Conservation (phyloP, 2,329 filamentous ascomycete species). For the Cytospora schulzeri region DNA sequence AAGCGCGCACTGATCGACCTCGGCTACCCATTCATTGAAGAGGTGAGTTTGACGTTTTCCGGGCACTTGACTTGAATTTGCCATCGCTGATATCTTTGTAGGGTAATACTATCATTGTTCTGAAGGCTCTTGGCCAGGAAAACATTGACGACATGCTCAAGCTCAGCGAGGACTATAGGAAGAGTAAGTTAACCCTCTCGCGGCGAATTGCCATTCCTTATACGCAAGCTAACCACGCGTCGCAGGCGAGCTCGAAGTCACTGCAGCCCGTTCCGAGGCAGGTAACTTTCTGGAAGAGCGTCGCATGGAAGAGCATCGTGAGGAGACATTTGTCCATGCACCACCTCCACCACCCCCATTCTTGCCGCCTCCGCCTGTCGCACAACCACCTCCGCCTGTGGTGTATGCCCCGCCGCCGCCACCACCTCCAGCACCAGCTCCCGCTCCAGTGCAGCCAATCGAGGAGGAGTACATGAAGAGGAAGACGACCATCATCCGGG, state of each 20-base stretch:
- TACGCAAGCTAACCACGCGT: conserved; percentile 5
- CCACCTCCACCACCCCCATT: conserved; percentile 32
- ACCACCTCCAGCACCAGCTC: conserved; percentile 38
- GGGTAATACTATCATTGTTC: conserved; percentile 80
- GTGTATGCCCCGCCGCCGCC: conserved; percentile 31
- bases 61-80: not conserved
- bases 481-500: conserved; percentile 50
- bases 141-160: conserved; percentile 90
- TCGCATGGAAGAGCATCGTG: conserved; percentile 43
- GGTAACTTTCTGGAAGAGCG: conserved; percentile 46
- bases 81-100: conserved; percentile 48
- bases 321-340: conserved; percentile 44
- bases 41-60: conserved; percentile 58
- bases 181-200: conserved; percentile 44
- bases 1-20: conserved; percentile 80
- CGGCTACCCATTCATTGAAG: conserved; percentile 83
- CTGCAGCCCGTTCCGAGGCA: conserved; percentile 48
- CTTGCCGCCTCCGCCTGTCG: conserved; percentile 32
- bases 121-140: conserved; percentile 82
- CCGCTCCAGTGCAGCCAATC: not conserved
- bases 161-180: conserved; percentile 76
- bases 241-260: conserved; percentile 48
- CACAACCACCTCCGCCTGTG: conserved; percentile 31
- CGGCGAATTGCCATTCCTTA: not conserved
- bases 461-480: conserved; percentile 47